These are phyloP conservation scores for Geranomyces variabilis DNA, from an alignment of 192 early-diverging fungal species.

Conservation along the genomic window DNA sequence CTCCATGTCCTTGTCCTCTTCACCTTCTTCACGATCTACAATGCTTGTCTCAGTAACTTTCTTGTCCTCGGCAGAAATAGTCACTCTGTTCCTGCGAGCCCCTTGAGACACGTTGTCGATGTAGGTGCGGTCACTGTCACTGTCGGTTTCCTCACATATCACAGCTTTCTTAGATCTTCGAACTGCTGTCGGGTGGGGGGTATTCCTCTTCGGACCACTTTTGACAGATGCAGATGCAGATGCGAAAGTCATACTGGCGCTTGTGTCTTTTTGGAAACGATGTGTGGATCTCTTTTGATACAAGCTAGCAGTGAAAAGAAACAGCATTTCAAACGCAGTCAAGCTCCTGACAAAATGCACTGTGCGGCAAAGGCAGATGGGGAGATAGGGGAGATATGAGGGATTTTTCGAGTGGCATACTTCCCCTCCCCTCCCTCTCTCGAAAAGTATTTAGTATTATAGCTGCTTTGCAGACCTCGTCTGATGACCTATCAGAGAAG, in stretches of 20 bases:
- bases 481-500: slow-evolving; percentile 17
- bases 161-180: background rate
- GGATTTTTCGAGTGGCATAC: slow-evolving; percentile 16
- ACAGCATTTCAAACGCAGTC: slow-evolving; percentile 10
- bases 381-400: slow-evolving; percentile 17
- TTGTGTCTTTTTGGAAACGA: slow-evolving; percentile 6
- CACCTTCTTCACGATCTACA: background rate
- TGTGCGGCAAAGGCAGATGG: background rate
- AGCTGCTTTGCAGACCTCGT: slow-evolving; percentile 18
- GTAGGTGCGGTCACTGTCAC: background rate
- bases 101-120: background rate
- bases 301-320: slow-evolving; percentile 4
- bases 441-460: slow-evolving; percentile 14
- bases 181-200: background rate
- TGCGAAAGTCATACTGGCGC: background rate
- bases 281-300: slow-evolving; percentile 11
- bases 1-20: slow-evolving; percentile 6
- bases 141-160: background rate
- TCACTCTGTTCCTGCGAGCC: background rate
- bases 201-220: slow-evolving; percentile 2
- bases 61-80: background rate
- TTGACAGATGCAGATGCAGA: slow-evolving; percentile 10
- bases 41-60: background rate
- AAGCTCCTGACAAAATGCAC: background rate
- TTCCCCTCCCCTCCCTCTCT: slow-evolving; percentile 18